phyloP scores from a whole-genome alignment of 768 basidiomycete species.

The Suillus subalutaceus region DNA sequence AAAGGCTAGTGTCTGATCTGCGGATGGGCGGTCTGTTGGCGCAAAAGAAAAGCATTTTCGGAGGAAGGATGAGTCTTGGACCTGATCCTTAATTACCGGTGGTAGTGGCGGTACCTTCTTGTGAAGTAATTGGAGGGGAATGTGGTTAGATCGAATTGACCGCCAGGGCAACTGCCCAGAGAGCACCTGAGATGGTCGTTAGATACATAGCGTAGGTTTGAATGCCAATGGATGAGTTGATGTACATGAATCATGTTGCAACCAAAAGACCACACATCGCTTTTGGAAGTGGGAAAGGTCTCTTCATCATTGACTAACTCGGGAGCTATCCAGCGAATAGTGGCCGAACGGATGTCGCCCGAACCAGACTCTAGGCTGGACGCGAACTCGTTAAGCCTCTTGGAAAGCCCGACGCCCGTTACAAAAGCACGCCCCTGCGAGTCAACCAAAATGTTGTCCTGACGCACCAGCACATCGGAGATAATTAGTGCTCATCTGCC shows the following conservation, averaged over 20 bases:
- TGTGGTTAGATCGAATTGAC: not conserved
- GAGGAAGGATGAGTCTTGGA: not conserved
- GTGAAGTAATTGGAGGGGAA: not conserved
- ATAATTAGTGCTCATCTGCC: too few species aligned
- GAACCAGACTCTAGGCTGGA: not conserved
- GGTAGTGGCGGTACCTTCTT: not conserved
- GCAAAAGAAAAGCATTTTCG: not conserved
- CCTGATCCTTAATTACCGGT: not conserved
- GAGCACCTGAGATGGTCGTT: not conserved
- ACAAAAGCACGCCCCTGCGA: conserved; percentile 41
- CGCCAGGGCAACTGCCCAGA: conserved; percentile 13
- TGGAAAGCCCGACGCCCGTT: conserved; percentile 49
- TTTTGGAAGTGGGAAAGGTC: not conserved
- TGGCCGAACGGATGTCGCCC: conserved; percentile 15
- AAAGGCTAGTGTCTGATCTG: not conserved
- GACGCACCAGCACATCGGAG: not conserved
- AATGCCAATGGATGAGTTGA: not conserved
- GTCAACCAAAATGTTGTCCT: conserved; percentile 48
- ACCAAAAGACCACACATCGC: conserved; percentile 4
- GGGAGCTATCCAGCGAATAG: conserved; percentile 5
- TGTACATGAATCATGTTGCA: conserved; percentile 7
- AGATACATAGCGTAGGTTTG: not conserved
- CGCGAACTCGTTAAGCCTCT: conserved; percentile 19
- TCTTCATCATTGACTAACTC: not conserved
- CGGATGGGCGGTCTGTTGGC: conserved; percentile 1